Conservation (phyloP, 2,329 filamentous ascomycete species). For the Didymella pomorum region DNA sequence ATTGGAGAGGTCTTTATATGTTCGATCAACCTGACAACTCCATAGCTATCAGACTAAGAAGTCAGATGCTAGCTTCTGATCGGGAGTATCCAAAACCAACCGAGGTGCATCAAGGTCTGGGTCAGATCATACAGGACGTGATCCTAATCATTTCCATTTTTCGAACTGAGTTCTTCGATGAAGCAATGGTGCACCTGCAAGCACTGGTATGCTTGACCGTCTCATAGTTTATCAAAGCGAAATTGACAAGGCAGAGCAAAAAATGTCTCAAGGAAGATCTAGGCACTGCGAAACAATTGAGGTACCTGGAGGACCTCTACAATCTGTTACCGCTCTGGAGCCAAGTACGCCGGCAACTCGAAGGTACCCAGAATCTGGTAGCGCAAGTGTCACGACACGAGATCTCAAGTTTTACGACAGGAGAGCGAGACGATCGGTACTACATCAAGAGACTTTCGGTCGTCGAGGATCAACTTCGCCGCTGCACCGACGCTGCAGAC, state of each 20-base stretch:
- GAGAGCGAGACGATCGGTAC: not conserved
- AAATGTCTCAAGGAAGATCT: conserved; percentile 19
- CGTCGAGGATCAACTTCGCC: conserved; percentile 21
- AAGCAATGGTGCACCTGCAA: conserved; percentile 16
- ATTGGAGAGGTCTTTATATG: conserved; percentile 12
- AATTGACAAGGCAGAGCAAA: conserved; percentile 13
- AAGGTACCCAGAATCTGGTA: conserved; percentile 14
- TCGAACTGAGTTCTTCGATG: conserved; percentile 15
- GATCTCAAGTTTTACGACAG: conserved; percentile 3
- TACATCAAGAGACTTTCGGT: conserved; percentile 16
- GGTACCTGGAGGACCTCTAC: conserved; percentile 21
- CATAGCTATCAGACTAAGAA: conserved; percentile 6
- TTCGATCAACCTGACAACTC: conserved; percentile 14
- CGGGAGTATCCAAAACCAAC: not conserved
- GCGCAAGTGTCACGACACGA: conserved; percentile 19
- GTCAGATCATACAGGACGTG: conserved; percentile 15
- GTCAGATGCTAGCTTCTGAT: conserved; percentile 7
- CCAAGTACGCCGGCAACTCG: conserved; percentile 18
- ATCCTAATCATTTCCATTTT: conserved; percentile 10
- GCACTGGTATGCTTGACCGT: conserved; percentile 3
- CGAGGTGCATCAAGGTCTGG: conserved; percentile 13
- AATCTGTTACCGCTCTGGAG: conserved; percentile 22
- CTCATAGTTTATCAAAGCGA: not conserved
- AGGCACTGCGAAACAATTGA: conserved; percentile 13
- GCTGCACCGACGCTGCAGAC: conserved; percentile 21